A percentile compares a stretch with the other conserved stretches of the same genome.
Evolutionary conservation across 2,329 filamentous ascomycete species (phyloP).

Genomic region (Alternaria longipes): DNA sequence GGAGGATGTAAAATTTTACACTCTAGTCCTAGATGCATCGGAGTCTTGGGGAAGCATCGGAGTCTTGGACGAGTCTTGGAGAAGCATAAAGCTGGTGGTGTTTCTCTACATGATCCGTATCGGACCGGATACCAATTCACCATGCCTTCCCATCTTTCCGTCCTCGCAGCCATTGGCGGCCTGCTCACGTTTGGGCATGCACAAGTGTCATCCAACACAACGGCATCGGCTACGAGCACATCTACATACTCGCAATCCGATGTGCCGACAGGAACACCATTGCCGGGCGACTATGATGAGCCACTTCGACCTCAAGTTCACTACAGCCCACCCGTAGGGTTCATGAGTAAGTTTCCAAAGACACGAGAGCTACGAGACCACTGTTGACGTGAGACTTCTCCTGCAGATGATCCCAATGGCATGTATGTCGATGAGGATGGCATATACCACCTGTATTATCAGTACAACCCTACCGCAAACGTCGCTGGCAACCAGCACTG

Average conservation of each 20-base stretch:
- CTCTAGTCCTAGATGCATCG: background rate
- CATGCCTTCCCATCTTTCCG: conserved; percentile 11
- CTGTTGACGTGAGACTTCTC: background rate
- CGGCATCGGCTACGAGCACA: background rate
- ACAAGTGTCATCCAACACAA: background rate
- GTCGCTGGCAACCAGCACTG: conserved; percentile 70
- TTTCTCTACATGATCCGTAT: background rate
- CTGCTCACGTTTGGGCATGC: conserved; percentile 4
- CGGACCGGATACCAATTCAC: background rate
- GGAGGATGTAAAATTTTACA: background rate
- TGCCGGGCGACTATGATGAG: conserved; percentile 54
- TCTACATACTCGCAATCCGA: conserved; percentile 36
- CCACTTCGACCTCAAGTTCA: conserved; percentile 63
- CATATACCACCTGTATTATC: conserved; percentile 72
- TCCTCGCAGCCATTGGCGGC: conserved; percentile 1
- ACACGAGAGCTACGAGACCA: background rate
- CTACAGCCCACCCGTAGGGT: conserved; percentile 62
- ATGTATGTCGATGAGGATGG: conserved; percentile 67
- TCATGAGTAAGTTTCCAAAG: conserved; percentile 51
- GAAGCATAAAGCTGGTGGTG: background rate
- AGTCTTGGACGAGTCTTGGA: background rate
- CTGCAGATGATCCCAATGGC: conserved; percentile 67
- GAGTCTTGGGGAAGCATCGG: background rate
- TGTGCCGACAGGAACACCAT: conserved; percentile 45
- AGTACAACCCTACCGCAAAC: conserved; percentile 63